phyloP scores from a whole-genome alignment of 164 flowering plant genomes.

The Malania oleifera region DNA sequence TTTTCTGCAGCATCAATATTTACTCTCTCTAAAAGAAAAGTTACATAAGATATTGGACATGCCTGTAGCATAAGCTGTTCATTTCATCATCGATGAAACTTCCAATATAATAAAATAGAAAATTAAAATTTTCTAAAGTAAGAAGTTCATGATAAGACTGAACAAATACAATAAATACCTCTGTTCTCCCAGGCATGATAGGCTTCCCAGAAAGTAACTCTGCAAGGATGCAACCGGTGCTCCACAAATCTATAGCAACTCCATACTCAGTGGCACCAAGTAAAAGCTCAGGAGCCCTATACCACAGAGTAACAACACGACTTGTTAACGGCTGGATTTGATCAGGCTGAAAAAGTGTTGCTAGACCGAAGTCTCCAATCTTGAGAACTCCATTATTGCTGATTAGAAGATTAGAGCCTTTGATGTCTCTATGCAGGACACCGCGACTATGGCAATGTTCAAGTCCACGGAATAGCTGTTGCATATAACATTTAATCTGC shows the following conservation, averaged over 20 bases:
- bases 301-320: constrained; percentile 68
- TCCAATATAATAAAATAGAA: neutral
- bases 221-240: constrained; percentile 54
- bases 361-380: constrained; percentile 62
- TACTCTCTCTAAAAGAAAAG: too few relatives aligned
- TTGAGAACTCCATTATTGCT: constrained; percentile 48
- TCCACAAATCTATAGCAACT: constrained; percentile 54
- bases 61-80: too few relatives aligned
- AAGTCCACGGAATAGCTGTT: constrained; percentile 48
- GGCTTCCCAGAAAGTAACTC: constrained; percentile 55
- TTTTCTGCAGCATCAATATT: too few relatives aligned
- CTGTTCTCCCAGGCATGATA: constrained; percentile 73
- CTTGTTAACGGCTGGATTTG: constrained; percentile 50
- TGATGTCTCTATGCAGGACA: constrained; percentile 59
- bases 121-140: too few relatives aligned
- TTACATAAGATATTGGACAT: too few relatives aligned
- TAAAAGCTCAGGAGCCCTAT: constrained; percentile 65
- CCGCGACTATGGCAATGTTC: constrained; percentile 59
- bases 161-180: constrained; percentile 21
- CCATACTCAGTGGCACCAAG: constrained; percentile 60
- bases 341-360: constrained; percentile 31
- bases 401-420: constrained; percentile 56
- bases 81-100: neutral
- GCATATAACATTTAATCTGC: constrained; percentile 63
- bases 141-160: neutral